Conservation (phyloP, 345 rosid genomes). For the Syzygium aqueum region DNA sequence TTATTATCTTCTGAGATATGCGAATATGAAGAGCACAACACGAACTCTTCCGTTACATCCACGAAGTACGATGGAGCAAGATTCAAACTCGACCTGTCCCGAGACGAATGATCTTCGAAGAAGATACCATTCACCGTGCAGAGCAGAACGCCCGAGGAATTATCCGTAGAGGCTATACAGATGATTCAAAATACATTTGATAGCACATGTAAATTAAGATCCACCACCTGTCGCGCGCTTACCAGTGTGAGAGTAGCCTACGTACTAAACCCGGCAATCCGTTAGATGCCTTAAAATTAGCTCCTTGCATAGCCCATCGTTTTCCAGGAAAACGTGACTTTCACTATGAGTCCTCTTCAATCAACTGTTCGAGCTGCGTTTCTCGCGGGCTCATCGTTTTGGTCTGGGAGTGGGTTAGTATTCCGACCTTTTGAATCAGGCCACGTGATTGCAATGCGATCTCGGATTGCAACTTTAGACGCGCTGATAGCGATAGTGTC, state of each 20-base stretch:
- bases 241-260: background rate
- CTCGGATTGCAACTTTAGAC: background rate
- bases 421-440: background rate
- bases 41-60: background rate
- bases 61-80: background rate
- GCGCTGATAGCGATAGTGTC: accelerated
- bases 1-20: background rate
- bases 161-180: background rate
- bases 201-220: background rate
- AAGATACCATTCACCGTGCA: background rate
- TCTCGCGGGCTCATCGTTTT: background rate
- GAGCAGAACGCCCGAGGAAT: background rate
- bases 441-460: background rate
- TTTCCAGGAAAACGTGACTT: background rate
- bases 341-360: background rate
- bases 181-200: background rate
- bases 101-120: background rate
- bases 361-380: background rate
- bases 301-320: background rate
- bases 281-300: background rate
- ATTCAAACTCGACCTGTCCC: background rate
- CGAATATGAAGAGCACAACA: background rate
- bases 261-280: background rate
- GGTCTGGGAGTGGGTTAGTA: background rate
- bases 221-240: background rate